Evolutionary conservation across 2,329 filamentous ascomycete genomes (phyloP), one percentile per base, ranked within the genome.

Genomic region (Claviceps arundinis): DNA sequence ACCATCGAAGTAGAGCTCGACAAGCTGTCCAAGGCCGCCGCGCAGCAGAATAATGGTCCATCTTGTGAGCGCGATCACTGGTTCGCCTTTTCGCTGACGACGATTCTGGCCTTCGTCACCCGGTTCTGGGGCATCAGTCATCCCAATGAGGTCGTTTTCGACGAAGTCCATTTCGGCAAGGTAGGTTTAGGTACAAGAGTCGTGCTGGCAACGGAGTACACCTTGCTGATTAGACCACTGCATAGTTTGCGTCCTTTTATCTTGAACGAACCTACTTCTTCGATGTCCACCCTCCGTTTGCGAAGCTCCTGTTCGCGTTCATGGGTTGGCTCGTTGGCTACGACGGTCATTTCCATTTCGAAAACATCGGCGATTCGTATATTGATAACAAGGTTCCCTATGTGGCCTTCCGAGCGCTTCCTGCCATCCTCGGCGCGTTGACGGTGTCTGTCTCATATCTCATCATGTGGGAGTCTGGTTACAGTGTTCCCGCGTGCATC

Each of bases 381-480:
- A 87, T 97, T 62, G 80, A 84, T 55, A 96, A 98, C 77, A 93
- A 94, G 66, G 90, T 98, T 43, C 93, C 93, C 40, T 98, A 98
- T 68, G 87, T 98, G 56, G 90, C 93, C 56, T 95, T 94, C 73
- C 87, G 93, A 61, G 86, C 90, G 46, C 81, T 98, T 75, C 93
- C 93, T 43, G 93, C 93, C 54, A 80, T 93, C 48, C 81, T 97
- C 60, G 93, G 93, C 58, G 85, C 93, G 52, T 74, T 98, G 59
- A 98, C 93, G 11, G 89, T 98, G 50, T 86, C 90, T n/a, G 86
- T 91, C 47, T 84, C 88, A 52, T 98, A 95, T 70, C 73, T 95
- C 66, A 98, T 95, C 69, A 98, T 98, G 93, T 98, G 93, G 93
- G 93, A 98, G 71, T 97, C 93, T 48, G 93, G 90, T 57, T 98